Evolutionary conservation across 2,329 filamentous ascomycete species (phyloP).

Genomic region (Diaporthe vaccinii): DNA sequence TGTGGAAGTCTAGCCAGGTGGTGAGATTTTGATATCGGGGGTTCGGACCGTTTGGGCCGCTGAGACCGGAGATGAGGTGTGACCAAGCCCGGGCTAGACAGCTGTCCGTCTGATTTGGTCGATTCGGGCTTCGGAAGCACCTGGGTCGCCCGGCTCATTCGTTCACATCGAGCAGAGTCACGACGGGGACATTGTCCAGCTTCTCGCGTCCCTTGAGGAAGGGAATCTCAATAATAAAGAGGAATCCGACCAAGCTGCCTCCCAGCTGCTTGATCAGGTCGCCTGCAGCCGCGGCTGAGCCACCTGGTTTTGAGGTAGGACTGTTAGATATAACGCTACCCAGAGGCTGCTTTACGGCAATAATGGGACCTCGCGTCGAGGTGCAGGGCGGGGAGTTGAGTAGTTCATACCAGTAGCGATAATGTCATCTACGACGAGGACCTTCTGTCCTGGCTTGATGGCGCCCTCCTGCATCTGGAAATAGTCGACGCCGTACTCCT

Average conservation of each 20-base stretch:
- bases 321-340: slow-evolving; percentile 9
- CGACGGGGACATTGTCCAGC: slow-evolving; percentile 82
- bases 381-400: neutral
- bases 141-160: slow-evolving; percentile 19
- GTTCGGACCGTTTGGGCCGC: slow-evolving; percentile 12
- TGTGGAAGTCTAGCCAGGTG: neutral
- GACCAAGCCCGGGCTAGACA: slow-evolving; percentile 4
- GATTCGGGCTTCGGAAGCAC: neutral
- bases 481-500: slow-evolving; percentile 95
- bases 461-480: slow-evolving; percentile 96
- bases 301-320: slow-evolving; percentile 70
- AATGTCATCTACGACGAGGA: slow-evolving; percentile 96
- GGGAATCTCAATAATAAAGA: slow-evolving; percentile 96
- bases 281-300: slow-evolving; percentile 89
- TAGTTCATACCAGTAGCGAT: slow-evolving; percentile 88
- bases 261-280: slow-evolving; percentile 88
- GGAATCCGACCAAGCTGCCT: slow-evolving; percentile 86
- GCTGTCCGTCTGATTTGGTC: slow-evolving; percentile 18
- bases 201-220: slow-evolving; percentile 93
- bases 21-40: slow-evolving; percentile 6
- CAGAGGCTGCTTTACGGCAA: neutral
- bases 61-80: slow-evolving; percentile 1
- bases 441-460: slow-evolving; percentile 87
- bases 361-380: neutral
- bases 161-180: slow-evolving; percentile 79